A percentile compares a stretch with the other conserved stretches of the same genome.
These are phyloP conservation scores for Hydrangea macrophylla DNA, from an alignment of 148 eudicot species.

Conservation along the genomic window DNA sequence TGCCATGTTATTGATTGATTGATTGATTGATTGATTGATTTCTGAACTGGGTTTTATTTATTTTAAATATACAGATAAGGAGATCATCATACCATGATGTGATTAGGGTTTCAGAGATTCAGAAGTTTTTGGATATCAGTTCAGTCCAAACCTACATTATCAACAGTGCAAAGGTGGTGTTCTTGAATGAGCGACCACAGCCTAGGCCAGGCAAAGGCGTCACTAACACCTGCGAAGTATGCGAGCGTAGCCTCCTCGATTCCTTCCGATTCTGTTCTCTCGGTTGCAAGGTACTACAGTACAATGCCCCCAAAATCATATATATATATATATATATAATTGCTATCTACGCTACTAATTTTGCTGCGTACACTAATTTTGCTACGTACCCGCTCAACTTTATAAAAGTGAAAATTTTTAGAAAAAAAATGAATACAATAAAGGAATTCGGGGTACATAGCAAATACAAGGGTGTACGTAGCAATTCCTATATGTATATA, in stretches of 20 bases:
- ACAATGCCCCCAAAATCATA: not conserved
- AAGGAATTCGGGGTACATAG: too few relatives aligned
- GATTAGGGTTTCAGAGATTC: slow-evolving; percentile 80
- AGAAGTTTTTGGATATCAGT: slow-evolving; percentile 69
- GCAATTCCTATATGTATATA: too few relatives aligned
- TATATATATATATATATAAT: too few relatives aligned
- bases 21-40: not conserved
- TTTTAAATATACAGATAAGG: slow-evolving; percentile 59
- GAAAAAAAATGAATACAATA: too few relatives aligned
- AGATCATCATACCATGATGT: slow-evolving; percentile 97
- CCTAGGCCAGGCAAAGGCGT: slow-evolving; percentile 97
- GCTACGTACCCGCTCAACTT: too few relatives aligned
- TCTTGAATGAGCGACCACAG: slow-evolving; percentile 85
- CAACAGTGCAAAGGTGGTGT: slow-evolving; percentile 87
- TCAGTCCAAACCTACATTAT: slow-evolving; percentile 85
- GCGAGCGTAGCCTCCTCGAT: slow-evolving; percentile 87
- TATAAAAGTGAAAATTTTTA: too few relatives aligned
- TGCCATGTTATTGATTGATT: not conserved
- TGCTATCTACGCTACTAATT: too few relatives aligned
- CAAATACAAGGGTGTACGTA: too few relatives aligned
- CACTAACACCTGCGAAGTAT: slow-evolving; percentile 78
- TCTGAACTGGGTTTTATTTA: not conserved
- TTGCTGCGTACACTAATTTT: too few relatives aligned
- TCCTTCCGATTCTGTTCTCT: slow-evolving; percentile 91
- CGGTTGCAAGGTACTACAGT: slow-evolving; percentile 72